These are phyloP conservation scores for Raddia distichophylla DNA, from an alignment of 176 grass and related monocot species.

Conservation along the genomic window DNA sequence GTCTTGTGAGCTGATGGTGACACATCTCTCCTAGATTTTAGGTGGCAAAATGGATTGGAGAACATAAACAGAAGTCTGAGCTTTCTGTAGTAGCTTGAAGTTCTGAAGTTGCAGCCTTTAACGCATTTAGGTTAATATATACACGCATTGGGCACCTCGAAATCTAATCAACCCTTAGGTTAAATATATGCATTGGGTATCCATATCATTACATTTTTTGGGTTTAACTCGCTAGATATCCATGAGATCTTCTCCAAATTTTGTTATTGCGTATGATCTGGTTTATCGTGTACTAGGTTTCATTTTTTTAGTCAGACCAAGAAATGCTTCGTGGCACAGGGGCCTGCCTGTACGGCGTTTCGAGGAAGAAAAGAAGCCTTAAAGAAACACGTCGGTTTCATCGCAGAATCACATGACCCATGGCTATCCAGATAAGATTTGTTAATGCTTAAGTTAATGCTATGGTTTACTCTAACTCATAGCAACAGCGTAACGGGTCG, in stretches of 20 bases:
- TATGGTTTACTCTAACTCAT: no score
- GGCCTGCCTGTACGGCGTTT: slow-evolving; percentile 12
- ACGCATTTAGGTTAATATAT: not conserved
- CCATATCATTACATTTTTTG: not conserved
- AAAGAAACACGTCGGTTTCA: not conserved
- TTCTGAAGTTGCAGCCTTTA: not conserved
- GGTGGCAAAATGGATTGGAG: not conserved
- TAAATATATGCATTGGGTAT: not conserved
- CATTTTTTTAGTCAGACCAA: not conserved
- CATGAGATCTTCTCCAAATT: not conserved
- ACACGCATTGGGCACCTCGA: no score
- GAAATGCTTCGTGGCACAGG: not conserved
- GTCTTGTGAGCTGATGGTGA: not conserved
- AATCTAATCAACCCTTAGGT: not conserved
- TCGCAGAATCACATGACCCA: not conserved
- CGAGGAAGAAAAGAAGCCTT: not conserved
- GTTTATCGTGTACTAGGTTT: not conserved
- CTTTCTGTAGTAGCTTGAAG: not conserved
- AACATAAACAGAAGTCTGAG: not conserved
- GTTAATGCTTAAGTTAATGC: not conserved
- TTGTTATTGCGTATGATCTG: not conserved
- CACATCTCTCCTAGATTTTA: not conserved
- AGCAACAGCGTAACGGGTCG: not conserved
- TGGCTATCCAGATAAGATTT: not conserved
- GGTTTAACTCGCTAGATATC: not conserved